phyloP scores from a whole-genome alignment of 2,329 filamentous ascomycete genomes.

The Talaromyces sp. region DNA sequence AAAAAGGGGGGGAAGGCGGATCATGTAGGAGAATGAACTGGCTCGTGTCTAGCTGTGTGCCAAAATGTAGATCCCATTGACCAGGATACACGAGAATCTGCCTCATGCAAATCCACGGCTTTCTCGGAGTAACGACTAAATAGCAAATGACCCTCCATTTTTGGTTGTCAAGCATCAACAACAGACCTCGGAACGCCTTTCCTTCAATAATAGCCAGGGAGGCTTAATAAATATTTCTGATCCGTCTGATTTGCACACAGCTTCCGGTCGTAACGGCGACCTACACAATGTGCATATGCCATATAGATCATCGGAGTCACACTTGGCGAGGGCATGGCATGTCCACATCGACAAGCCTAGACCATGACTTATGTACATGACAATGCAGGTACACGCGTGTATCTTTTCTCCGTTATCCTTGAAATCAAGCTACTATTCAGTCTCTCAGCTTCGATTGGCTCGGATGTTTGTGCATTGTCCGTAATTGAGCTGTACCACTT shows the following conservation, averaged over 20 bases:
- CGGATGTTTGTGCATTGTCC: background rate
- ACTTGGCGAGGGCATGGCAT: constrained; percentile 1
- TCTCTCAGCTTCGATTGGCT: background rate
- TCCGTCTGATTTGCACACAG: background rate
- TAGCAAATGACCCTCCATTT: background rate
- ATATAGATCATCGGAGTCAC: constrained; percentile 12
- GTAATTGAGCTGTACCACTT: constrained; percentile 1
- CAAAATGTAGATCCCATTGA: background rate
- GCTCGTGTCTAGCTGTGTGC: constrained; percentile 5
- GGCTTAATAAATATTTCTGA: constrained; percentile 7
- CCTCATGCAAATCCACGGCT: background rate
- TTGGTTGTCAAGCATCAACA: background rate
- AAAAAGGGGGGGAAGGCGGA: background rate
- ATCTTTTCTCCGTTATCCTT: background rate
- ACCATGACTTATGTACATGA: background rate
- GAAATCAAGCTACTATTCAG: background rate
- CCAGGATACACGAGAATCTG: background rate
- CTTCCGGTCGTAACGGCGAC: background rate
- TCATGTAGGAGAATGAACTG: background rate
- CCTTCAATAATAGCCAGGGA: constrained; percentile 10
- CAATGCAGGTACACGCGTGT: constrained; percentile 12
- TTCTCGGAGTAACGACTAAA: background rate
- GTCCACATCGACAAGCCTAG: constrained; percentile 12
- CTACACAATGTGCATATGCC: background rate
- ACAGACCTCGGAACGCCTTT: background rate